Conservation (phyloP, 768 basidiomycete species). For the Termitomyces heimii region DNA sequence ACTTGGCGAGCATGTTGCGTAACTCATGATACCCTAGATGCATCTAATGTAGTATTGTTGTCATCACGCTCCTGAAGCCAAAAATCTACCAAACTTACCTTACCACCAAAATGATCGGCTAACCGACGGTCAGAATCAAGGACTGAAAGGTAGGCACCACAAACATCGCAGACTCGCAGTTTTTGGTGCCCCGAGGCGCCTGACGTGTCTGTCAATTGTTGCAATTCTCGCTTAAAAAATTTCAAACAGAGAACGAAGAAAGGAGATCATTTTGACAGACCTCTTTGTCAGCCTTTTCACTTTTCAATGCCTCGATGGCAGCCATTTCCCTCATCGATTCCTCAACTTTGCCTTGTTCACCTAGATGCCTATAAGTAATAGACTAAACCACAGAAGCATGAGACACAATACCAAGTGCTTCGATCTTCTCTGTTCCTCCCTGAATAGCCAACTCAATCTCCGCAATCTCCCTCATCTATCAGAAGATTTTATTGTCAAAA, state of each 20-base stretch:
- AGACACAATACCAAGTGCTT: constrained; percentile 60
- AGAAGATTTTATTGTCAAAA: not conserved
- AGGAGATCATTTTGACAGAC: constrained; percentile 30
- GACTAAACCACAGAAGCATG: constrained; percentile 16
- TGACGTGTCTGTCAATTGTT: constrained; percentile 94
- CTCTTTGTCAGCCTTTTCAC: constrained; percentile 95
- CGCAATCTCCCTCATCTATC: constrained; percentile 96
- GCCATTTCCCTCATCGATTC: constrained; percentile 98
- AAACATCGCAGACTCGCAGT: constrained; percentile 98
- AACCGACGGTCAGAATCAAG: constrained; percentile 97
- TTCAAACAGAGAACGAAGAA: constrained; percentile 5
- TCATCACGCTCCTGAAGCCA: constrained; percentile 13
- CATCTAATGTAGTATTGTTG: constrained; percentile 59
- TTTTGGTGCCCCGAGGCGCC: constrained; percentile 99
- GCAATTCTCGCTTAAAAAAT: constrained; percentile 74
- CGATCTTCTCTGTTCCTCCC: constrained; percentile 98
- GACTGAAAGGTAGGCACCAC: constrained; percentile 98
- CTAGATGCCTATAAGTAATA: constrained; percentile 32
- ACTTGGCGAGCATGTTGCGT: constrained; percentile 87
- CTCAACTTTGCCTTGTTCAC: constrained; percentile 98
- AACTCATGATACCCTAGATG: constrained; percentile 98
- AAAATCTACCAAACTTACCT: constrained; percentile 49
- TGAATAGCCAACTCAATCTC: constrained; percentile 99
- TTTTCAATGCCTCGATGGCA: constrained; percentile 96
- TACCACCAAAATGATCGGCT: constrained; percentile 99